Base-by-base conservation (phyloP, 371 early-diverging fungal species). In the Batkoa obscura region DNA sequence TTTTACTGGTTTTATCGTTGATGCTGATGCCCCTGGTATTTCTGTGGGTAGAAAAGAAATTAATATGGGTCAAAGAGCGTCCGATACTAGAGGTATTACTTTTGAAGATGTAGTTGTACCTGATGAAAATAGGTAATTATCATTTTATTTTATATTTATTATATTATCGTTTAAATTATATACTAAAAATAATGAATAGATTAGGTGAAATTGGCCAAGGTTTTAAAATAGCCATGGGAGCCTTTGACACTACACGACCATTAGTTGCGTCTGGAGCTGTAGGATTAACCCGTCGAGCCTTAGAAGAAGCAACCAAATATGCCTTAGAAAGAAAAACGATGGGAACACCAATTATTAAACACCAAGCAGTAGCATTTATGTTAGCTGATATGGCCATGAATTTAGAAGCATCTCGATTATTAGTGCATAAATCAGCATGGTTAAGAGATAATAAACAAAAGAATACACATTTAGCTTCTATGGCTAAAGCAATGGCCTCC, bases 151-250 rank as follows among this genome's bases (percentile, higher is more conserved):
- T 13, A 34, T n/a, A n/a, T 38, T 56, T 59, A 47, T 47, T 9
- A 51, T 12, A 23, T 1, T 8, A 5, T 13, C n/a, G n/a, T 38
- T 52, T 50, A n/a, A 55, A 37, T 47, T 43, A 12, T 42, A n/a
- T 17, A 23, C 38, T 3, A 60, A 35, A 9, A 10, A 35, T 13
- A 3, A 39, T 30, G n/a, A 41, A 17, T 51, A 66, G 68, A 1
- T 64, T 79, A 42, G 87, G 85, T 23, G 68, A 69, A 3, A 74
- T 78, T 52, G 87, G 86, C 32, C 68, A 88, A 62, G 95, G 96
- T 3, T 95, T 94, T 75, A 86, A 90, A 67, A 87, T 94, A 65
- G 94, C 94, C 45, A 95, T 95, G 96, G 86, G 87, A 17, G 94
- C 93, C 1, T 95, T 95, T 64, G 94, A 95, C 66, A 89, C 83